These are phyloP conservation scores for Mortierella antarctica DNA, from an alignment of 192 early-diverging fungal species.

Conservation along the genomic window DNA sequence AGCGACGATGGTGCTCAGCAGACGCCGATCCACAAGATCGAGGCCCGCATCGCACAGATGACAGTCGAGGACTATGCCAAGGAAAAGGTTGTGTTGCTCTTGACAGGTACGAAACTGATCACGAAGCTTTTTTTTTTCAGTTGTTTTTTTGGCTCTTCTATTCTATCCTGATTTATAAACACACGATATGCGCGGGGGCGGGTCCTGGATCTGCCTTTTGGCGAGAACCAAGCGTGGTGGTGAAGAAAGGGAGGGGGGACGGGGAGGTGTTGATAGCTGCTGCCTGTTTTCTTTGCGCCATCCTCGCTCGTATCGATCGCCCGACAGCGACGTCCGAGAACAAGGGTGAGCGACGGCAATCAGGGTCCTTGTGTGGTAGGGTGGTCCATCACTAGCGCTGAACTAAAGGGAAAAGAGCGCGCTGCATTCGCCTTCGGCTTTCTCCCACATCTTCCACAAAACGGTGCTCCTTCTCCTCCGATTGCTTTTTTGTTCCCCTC, in stretches of 20 bases:
- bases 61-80: slow-evolving; percentile 40
- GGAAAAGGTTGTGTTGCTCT: slow-evolving; percentile 47
- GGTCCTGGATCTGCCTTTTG: slow-evolving; percentile 6
- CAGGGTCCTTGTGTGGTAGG: too few relatives aligned
- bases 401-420: too few relatives aligned
- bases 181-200: neutral
- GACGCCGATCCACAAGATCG: slow-evolving; percentile 46
- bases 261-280: neutral
- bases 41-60: slow-evolving; percentile 37
- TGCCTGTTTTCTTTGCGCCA: neutral
- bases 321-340: too few relatives aligned
- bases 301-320: too few relatives aligned
- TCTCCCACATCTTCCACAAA: too few relatives aligned
- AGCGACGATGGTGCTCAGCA: neutral
- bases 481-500: too few relatives aligned
- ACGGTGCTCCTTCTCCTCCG: too few relatives aligned
- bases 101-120: slow-evolving; percentile 28
- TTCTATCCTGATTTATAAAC: neutral
- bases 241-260: too few relatives aligned
- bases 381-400: too few relatives aligned
- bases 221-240: neutral
- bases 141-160: neutral
- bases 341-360: too few relatives aligned
- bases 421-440: too few relatives aligned
- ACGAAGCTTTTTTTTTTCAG: neutral